Evolutionary conservation across 2,329 filamentous ascomycete species (phyloP).

Genomic region (Alternaria sp.): DNA sequence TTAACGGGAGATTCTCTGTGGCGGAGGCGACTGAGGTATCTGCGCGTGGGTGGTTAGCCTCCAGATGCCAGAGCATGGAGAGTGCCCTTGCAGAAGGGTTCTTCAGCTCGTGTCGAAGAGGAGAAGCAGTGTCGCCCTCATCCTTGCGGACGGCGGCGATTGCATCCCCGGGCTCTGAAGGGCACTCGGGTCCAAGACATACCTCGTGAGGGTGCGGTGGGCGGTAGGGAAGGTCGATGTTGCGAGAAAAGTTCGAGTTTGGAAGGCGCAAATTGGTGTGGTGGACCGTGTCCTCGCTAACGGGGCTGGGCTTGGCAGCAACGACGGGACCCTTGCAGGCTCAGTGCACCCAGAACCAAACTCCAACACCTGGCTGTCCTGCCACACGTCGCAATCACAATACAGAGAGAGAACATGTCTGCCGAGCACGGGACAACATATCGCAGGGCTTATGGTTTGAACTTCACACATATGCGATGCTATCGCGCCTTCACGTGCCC

Average conservation of each 20-base stretch:
- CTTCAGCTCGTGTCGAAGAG: constrained; percentile 67
- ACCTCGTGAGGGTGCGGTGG: constrained; percentile 44
- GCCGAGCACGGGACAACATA: background rate
- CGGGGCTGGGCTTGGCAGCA: constrained; percentile 18
- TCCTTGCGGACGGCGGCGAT: constrained; percentile 44
- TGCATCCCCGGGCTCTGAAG: constrained; percentile 59
- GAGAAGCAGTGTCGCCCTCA: constrained; percentile 55
- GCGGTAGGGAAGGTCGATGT: constrained; percentile 20
- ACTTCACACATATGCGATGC: background rate
- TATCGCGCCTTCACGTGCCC: constrained; percentile 28
- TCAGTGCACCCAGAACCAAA: constrained; percentile 4
- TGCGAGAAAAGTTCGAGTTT: constrained; percentile 35
- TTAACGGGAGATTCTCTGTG: constrained; percentile 82
- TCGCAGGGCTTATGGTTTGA: background rate
- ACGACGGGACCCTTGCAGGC: constrained; percentile 8
- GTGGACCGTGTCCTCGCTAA: constrained; percentile 30
- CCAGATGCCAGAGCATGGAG: constrained; percentile 70
- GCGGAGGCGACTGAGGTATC: constrained; percentile 67
- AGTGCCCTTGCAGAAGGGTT: constrained; percentile 71
- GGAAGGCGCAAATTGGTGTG: constrained; percentile 24
- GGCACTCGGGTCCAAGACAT: constrained; percentile 51
- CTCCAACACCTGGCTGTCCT: background rate
- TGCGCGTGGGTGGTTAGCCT: constrained; percentile 62
- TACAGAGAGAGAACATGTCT: background rate
- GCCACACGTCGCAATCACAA: background rate